These are phyloP conservation scores for Russula olivacea DNA, from an alignment of 768 basidiomycete species.

Conservation along the genomic window DNA sequence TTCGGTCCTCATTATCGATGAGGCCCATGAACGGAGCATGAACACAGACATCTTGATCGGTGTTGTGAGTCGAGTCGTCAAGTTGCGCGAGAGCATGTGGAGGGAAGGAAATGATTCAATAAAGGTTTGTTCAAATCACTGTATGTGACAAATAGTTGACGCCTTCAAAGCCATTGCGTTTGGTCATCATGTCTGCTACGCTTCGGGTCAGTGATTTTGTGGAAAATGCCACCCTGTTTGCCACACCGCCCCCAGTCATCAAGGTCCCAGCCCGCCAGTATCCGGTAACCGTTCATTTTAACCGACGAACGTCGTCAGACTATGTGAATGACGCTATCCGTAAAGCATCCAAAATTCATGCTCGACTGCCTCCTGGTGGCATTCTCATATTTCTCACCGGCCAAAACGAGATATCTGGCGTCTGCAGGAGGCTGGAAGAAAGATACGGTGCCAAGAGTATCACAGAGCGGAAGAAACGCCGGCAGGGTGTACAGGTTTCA, in stretches of 20 bases:
- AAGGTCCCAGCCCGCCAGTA: slow-evolving; percentile 87
- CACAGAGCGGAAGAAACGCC: slow-evolving; percentile 43
- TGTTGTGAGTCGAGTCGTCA: slow-evolving; percentile 89
- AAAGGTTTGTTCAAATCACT: slow-evolving; percentile 46
- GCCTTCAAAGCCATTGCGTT: slow-evolving; percentile 62
- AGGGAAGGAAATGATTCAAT: slow-evolving; percentile 60
- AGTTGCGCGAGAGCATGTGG: slow-evolving; percentile 87
- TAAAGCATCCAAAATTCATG: slow-evolving; percentile 89
- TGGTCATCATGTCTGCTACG: slow-evolving; percentile 99
- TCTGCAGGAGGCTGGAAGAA: slow-evolving; percentile 76
- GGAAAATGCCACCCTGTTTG: slow-evolving; percentile 76
- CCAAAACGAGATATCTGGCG: slow-evolving; percentile 86
- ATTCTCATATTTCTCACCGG: slow-evolving; percentile 93
- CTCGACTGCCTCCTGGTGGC: slow-evolving; percentile 86
- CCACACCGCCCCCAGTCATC: slow-evolving; percentile 83
- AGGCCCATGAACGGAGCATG: slow-evolving; percentile 96
- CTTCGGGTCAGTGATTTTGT: slow-evolving; percentile 90
- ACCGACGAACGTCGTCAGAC: slow-evolving; percentile 74
- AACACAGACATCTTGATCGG: slow-evolving; percentile 98
- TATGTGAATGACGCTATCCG: slow-evolving; percentile 88
- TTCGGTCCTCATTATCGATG: slow-evolving; percentile 92
- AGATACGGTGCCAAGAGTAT: slow-evolving; percentile 66
- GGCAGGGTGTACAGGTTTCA: slow-evolving; percentile 21
- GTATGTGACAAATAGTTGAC: background rate
- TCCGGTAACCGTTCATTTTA: slow-evolving; percentile 94